Base-by-base conservation (phyloP, 306 rosid genomes). In the Castanea crenata region DNA sequence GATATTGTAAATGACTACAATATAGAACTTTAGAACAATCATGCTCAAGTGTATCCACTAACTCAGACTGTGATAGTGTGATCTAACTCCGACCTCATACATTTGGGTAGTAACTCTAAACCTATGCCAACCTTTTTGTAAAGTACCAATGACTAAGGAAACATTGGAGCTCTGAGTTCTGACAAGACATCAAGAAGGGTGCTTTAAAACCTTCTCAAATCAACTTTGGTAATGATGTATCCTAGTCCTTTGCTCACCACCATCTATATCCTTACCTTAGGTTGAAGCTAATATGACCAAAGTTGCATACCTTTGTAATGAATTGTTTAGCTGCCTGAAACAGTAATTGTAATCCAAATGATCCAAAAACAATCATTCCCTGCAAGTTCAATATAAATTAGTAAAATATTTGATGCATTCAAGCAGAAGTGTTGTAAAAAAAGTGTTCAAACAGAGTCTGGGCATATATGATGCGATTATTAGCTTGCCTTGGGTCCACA, bases 361-460 rank as follows among this genome's bases (percentile, higher is more conserved):
- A 92, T 75, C 93, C 93, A 84, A 92, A 92, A 76, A 90, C 94
- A 78, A 90, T 87, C 79, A 92, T 92, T 59, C 93, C 91, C 96
- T 92, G 92, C 78, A 81, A 68, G 70, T 55, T 41, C 57, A 79
- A 84, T 65, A 15, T 57, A 32, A 34, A 58, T 83, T 21, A 61
- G 58, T 62, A 55, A 74, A 54, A 1, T 35, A 19, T 35, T 32
- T 52, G 20, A 69, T 5, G 16, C 21, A 59, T 82, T 73, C 3
- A 9, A 46, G 14, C 52, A 44, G 2, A 46, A 6, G 10, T 38
- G 38, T 49, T 25, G 19, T 57, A 31, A 31, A 31, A 31, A 31
- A 32, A 4, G 41, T 35, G 41, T 35, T 35, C 7, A 8, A 16
- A 55, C 18, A 23, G 13, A 61, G 27, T 3, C 3, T 59, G 19